Percentiles rank a stretch among this genome's conserved stretches.
Conservation (phyloP, 2,329 filamentous ascomycete species). For the Aspergillus ustus region DNA sequence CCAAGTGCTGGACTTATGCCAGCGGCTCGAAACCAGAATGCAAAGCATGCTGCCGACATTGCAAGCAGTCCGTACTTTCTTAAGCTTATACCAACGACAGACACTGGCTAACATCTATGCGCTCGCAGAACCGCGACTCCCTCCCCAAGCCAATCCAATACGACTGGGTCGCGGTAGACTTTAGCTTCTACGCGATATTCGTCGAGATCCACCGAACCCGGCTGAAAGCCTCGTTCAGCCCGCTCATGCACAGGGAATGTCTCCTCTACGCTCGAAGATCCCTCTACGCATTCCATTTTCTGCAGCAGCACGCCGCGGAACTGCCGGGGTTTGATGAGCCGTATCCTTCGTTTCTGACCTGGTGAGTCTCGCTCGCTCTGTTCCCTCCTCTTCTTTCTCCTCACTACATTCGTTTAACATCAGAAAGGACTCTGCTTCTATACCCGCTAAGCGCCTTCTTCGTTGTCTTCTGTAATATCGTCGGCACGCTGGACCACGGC, state of each 20-base stretch:
- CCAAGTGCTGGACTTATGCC: conserved; percentile 14
- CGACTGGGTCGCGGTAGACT: conserved; percentile 30
- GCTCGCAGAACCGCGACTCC: conserved; percentile 17
- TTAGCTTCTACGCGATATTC: conserved; percentile 31
- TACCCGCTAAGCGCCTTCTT: conserved; percentile 20
- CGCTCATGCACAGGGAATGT: conserved; percentile 29
- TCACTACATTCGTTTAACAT: too few relatives aligned
- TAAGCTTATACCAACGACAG: background rate
- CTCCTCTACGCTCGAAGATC: conserved; percentile 26
- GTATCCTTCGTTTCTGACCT: conserved; percentile 25
- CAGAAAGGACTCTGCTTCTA: conserved; percentile 14
- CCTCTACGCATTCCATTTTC: conserved; percentile 20
- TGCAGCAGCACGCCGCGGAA: conserved; percentile 16
- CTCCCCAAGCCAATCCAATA: conserved; percentile 16
- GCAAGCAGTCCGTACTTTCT: conserved; percentile 25
- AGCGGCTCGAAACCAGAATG: conserved; percentile 26
- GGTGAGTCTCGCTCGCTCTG: too few relatives aligned
- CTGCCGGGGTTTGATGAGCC: conserved; percentile 20
- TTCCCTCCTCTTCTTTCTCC: background rate
- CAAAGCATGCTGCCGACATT: conserved; percentile 22
- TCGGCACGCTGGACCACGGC: conserved; percentile 8
- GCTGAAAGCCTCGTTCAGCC: conserved; percentile 24
- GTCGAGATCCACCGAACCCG: conserved; percentile 33
- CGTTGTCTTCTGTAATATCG: conserved; percentile 19
- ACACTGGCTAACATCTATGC: too few relatives aligned